These are phyloP conservation scores for Calocera viscosa DNA, from an alignment of 768 basidiomycete genomes.

Conservation along the genomic window DNA sequence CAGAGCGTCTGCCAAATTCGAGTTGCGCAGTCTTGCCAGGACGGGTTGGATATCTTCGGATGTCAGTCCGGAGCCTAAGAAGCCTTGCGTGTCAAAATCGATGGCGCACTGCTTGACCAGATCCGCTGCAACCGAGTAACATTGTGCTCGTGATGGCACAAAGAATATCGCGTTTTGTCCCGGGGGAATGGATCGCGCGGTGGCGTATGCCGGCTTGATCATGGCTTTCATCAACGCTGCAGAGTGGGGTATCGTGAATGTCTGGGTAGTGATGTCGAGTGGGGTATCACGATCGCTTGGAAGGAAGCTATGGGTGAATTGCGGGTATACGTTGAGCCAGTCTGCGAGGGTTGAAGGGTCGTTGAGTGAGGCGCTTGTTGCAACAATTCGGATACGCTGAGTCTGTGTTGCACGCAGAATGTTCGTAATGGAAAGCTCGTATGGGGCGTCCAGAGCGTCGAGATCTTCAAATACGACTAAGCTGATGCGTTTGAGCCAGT, in stretches of 20 bases:
- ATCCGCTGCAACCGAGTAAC: constrained; percentile 59
- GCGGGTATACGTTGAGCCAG: constrained; percentile 65
- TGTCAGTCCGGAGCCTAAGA: constrained; percentile 41
- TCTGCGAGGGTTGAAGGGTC: constrained; percentile 68
- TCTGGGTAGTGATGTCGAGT: constrained; percentile 50
- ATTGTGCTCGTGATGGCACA: constrained; percentile 74
- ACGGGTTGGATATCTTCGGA: constrained; percentile 47
- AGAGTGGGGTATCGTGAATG: constrained; percentile 80
- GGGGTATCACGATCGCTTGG: constrained; percentile 75
- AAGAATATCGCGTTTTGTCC: constrained; percentile 60
- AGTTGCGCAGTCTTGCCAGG: constrained; percentile 48
- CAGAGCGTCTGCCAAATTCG: constrained; percentile 53
- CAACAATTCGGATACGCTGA: constrained; percentile 57
- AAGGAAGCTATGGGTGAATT: constrained; percentile 59
- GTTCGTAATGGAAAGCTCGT: constrained; percentile 72
- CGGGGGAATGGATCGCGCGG: constrained; percentile 39
- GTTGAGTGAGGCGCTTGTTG: constrained; percentile 61
- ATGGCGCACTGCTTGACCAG: constrained; percentile 79
- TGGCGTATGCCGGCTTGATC: constrained; percentile 75
- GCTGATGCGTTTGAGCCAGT: constrained; percentile 34
- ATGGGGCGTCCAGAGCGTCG: constrained; percentile 64
- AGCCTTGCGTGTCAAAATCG: constrained; percentile 59
- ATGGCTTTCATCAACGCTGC: constrained; percentile 79
- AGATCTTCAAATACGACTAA: constrained; percentile 75
- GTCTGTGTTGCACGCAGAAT: constrained; percentile 53